Evolutionary conservation across 768 basidiomycete genomes (phyloP).

Genomic region (Suillus variegatus): DNA sequence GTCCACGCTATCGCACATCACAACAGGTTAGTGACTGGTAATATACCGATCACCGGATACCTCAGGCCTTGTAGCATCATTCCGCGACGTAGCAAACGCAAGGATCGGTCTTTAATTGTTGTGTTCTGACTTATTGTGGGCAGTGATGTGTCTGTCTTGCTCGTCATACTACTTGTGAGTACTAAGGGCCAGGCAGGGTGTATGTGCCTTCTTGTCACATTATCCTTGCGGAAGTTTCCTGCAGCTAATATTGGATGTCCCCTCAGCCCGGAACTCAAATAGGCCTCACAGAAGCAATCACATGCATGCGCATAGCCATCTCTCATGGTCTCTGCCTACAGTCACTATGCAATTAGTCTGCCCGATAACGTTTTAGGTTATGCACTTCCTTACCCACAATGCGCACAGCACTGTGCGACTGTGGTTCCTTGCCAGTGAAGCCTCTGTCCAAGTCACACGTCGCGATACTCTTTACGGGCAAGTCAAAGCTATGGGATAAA

Average conservation of each 20-base stretch:
- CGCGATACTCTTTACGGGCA: not conserved
- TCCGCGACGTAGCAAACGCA: not conserved
- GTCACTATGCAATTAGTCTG: not conserved
- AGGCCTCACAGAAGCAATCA: not conserved
- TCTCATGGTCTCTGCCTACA: not conserved
- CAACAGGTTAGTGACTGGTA: not conserved
- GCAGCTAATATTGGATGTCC: not conserved
- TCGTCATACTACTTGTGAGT: not conserved
- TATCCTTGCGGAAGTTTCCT: not conserved
- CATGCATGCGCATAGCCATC: not conserved
- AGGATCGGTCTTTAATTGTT: not conserved
- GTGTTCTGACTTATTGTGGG: not conserved
- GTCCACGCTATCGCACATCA: not conserved
- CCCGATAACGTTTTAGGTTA: conserved; percentile 7
- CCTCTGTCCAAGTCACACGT: not conserved
- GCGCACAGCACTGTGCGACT: not conserved
- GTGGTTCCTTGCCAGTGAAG: not conserved
- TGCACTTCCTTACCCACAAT: not conserved
- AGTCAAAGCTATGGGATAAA: not conserved
- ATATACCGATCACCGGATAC: not conserved
- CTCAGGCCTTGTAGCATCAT: not conserved
- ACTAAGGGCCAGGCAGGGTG: not conserved
- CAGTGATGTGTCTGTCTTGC: not conserved
- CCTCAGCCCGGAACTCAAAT: not conserved
- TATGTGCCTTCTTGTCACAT: not conserved